Evolutionary conservation across 768 basidiomycete species (phyloP), one percentile per base, ranked within the genome.

Genomic region (Cystofilobasidium bisporidii): DNA sequence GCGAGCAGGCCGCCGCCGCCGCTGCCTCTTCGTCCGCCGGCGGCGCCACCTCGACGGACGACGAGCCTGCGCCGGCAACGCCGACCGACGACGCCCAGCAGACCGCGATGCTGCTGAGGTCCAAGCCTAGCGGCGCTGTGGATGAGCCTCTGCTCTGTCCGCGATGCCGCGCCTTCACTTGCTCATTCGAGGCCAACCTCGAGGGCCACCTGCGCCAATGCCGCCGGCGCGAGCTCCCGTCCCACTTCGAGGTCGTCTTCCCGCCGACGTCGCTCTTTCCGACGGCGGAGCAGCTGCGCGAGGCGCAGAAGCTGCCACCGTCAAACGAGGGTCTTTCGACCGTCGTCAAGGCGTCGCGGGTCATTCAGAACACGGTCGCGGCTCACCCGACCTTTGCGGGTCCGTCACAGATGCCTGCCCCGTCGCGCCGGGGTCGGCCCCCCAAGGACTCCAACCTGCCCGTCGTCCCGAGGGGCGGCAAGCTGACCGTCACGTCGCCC

Each of bases 131-230:
- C 53, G 28, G 18, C 28, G 53, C 53, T 4, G 17, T 17, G 8
- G 53, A 28, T 17, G 28, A 56, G 28, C 15, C 53, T 3, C 20
- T 56, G 10, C 30, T 17, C 5, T 56, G 53, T 17, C 28, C 53
- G 26, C 53, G 53, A 9, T 56, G 53, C 53, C 18, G 5, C 10
- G 28, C 2, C 3, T 56, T 56, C 30, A 56, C 26, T 10, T 56
- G 53, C 53, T 18, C 28, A 1, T n/a, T 22, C 8, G 53, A 56
- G 53, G 10, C n/a, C 53, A 56, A 56, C 28, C 53, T 56, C 53
- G 53, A 56, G 53, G 53, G 28, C 28, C 53, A 56, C 20, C 53
- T 56, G 30, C 53, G 53, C 53, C 28, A 56, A 15, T 56, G 53
- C 30, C 53, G 53, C 14, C 53, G 53, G 2, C 53, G 53, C 14